Evolutionary conservation across 768 basidiomycete genomes (phyloP).

Genomic region (Trametes meyenii): DNA sequence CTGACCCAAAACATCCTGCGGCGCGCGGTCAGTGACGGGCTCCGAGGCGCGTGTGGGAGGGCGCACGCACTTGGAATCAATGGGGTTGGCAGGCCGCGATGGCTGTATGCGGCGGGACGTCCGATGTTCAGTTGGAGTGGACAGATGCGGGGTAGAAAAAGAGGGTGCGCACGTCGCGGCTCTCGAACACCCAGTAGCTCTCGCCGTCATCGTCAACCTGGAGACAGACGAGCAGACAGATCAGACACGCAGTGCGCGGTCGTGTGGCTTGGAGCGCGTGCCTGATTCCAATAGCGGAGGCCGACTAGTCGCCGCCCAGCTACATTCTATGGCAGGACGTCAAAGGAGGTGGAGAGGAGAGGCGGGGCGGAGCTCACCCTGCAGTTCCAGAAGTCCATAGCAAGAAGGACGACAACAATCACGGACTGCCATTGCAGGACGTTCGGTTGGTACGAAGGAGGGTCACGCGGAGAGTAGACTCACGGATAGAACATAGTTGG

Average conservation of each 20-base stretch:
- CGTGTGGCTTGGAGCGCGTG: slow-evolving; percentile 28
- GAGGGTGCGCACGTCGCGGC: slow-evolving; percentile 74
- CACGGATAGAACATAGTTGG: slow-evolving; percentile 92
- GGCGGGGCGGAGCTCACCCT: slow-evolving; percentile 52
- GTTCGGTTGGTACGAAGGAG: slow-evolving; percentile 1
- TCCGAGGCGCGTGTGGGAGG: slow-evolving; percentile 29
- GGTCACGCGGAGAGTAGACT: slow-evolving; percentile 34
- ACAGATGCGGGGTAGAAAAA: background rate
- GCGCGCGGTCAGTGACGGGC: slow-evolving; percentile 10
- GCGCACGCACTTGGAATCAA: slow-evolving; percentile 73
- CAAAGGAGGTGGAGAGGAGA: background rate
- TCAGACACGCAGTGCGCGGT: slow-evolving; percentile 32
- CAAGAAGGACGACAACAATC: slow-evolving; percentile 86
- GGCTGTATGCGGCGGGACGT: slow-evolving; percentile 52
- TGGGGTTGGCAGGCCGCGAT: slow-evolving; percentile 82
- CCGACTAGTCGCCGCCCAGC: slow-evolving; percentile 93
- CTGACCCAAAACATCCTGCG: slow-evolving; percentile 91
- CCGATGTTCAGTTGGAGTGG: slow-evolving; percentile 1
- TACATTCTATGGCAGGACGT: slow-evolving; percentile 68
- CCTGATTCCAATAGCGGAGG: slow-evolving; percentile 97
- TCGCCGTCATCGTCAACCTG: slow-evolving; percentile 97
- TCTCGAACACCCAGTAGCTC: slow-evolving; percentile 97
- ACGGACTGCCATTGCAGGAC: slow-evolving; percentile 61
- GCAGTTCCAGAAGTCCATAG: slow-evolving; percentile 99
- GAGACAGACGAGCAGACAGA: slow-evolving; percentile 6